These are phyloP conservation scores for Musa acuminata DNA, from an alignment of 176 grass and related monocot species.

Conservation along the genomic window DNA sequence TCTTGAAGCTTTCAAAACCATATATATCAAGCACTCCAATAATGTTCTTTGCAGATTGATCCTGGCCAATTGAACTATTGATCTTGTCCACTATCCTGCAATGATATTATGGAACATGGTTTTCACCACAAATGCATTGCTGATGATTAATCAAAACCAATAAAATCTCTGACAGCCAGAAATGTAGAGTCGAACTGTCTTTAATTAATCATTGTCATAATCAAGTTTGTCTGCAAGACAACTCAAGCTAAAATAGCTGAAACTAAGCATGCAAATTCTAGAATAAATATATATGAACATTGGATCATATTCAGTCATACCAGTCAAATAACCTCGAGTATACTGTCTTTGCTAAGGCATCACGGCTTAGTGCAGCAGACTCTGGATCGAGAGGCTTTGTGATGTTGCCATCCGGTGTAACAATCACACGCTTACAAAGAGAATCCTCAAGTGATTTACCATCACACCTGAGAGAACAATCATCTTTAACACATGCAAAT, in stretches of 20 bases:
- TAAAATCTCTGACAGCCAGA: not conserved
- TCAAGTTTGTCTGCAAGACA: no score
- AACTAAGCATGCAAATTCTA: not conserved
- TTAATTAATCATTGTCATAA: no score
- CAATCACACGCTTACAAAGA: slow-evolving; percentile 76
- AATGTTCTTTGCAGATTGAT: slow-evolving; percentile 64
- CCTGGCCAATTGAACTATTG: slow-evolving; percentile 89
- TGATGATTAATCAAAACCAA: not conserved
- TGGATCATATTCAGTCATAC: slow-evolving; percentile 31
- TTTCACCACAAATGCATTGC: not conserved
- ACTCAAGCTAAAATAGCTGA: not conserved
- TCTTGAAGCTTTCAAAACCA: slow-evolving; percentile 93
- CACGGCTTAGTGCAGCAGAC: slow-evolving; percentile 64
- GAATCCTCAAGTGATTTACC: slow-evolving; percentile 69
- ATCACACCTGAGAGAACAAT: slow-evolving; percentile 45
- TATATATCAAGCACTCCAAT: slow-evolving; percentile 98
- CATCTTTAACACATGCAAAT: slow-evolving; percentile 14
- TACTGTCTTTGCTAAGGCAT: slow-evolving; percentile 82
- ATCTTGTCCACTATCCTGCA: slow-evolving; percentile 93
- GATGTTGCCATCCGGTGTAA: slow-evolving; percentile 92
- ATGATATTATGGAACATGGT: slow-evolving; percentile 20
- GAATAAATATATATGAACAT: slow-evolving; percentile 6
- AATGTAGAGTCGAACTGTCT: not conserved
- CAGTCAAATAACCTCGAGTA: slow-evolving; percentile 92
- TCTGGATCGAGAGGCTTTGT: slow-evolving; percentile 92